Evolutionary conservation across 305 asterid species (phyloP), one percentile per base, ranked within the genome.

Genomic region (Vinca major): DNA sequence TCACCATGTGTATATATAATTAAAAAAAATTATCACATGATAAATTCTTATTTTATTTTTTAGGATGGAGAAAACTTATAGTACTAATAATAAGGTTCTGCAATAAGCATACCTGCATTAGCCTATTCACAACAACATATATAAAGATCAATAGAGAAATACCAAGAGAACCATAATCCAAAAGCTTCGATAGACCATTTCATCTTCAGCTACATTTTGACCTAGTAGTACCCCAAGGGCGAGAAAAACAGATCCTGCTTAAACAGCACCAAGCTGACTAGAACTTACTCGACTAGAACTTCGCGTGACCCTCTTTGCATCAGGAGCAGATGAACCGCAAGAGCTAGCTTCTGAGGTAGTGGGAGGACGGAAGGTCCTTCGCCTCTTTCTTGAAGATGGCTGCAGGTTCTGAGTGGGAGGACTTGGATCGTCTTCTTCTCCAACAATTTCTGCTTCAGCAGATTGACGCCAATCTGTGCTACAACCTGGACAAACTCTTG

Each of bases 401-500:
- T 73, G 82, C 33, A 63, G 61, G 73, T 80, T 75, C 50, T 77
- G 82, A 73, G 81, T 63, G 36, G 85, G 71, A 45, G 62, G 63
- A 48, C 40, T 48, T 55, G 68, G 50, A 56, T 80, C 77, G 6
- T 80, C 80, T 45, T 45, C 83, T 64, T 75, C 80, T 64, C 82
- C 83, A 36, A 47, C 7, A 43, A 55, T 61, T 81, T 86, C 92
- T 50, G 73, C 83, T 75, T 86, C 86, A 37, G 86, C 76, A 7
- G 14, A 51, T 37, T 71, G 61, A 49, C 65, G 86, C 96, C 95
- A 88, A 55, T 75, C 78, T 39, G 86, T 79, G 5, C 86, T 83
- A 77, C 96, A 92, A 58, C 91, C 81, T 0, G 96, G 85, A 71
- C 98, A 92, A 44, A 80, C 89, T 79, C 83, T 78, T 67, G 74